Evolutionary conservation across 306 rosid species (phyloP).

Genomic region (Luffa acutangula): DNA sequence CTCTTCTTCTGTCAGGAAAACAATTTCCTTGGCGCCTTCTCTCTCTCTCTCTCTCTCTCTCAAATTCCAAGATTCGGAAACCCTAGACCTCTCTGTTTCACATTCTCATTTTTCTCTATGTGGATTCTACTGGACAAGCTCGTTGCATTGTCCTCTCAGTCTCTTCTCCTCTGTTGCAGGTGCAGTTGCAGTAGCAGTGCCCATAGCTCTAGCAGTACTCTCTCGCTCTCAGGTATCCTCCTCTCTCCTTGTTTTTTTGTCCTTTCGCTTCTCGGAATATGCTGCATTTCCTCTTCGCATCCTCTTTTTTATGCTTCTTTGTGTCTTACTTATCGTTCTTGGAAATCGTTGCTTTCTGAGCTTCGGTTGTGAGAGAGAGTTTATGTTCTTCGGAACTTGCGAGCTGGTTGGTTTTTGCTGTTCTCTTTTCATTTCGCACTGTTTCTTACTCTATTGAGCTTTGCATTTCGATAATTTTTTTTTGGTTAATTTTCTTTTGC

Average conservation of each 20-base stretch:
- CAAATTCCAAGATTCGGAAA: conserved; percentile 18
- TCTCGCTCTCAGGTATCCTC: background rate
- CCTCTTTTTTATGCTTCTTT: background rate
- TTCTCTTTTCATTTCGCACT: background rate
- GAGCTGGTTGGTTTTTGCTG: background rate
- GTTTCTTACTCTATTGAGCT: background rate
- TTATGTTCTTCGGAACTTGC: background rate
- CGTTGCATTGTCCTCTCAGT: background rate
- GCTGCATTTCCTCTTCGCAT: background rate
- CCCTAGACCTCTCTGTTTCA: conserved; percentile 26
- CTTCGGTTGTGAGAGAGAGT: background rate
- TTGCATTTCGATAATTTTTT: background rate
- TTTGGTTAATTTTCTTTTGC: background rate
- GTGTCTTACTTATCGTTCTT: background rate
- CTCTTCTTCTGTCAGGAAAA: background rate
- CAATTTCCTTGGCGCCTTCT: conserved; percentile 3
- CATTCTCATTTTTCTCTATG: conserved; percentile 9
- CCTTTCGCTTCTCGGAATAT: conserved; percentile 8
- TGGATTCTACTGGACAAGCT: background rate
- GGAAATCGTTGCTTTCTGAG: background rate
- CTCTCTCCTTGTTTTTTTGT: background rate
- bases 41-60: conserved; percentile 14
- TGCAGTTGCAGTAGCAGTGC: background rate
- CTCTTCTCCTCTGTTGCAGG: background rate
- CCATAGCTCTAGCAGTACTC: background rate